Percentiles rank a stretch among this genome's conserved stretches.
Conservation (phyloP, 2,329 filamentous ascomycete genomes). For the Massarina eburnea region DNA sequence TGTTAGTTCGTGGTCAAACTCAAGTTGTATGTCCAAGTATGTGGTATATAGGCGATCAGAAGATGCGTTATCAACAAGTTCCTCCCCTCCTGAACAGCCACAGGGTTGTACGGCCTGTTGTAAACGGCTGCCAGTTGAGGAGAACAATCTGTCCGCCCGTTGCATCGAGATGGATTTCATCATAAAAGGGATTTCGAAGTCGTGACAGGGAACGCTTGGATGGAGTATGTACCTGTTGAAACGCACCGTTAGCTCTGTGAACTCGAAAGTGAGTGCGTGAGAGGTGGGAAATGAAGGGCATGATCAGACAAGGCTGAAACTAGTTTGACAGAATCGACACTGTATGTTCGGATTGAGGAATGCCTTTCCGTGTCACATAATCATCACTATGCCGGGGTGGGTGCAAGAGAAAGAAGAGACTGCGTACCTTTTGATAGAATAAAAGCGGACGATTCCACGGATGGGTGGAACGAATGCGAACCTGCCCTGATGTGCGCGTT, state of each 20-base stretch:
- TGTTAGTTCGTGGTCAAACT: slow-evolving; percentile 11
- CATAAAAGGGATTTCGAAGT: slow-evolving; percentile 44
- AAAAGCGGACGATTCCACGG: not conserved
- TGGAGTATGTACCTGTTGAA: slow-evolving; percentile 35
- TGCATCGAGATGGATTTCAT: slow-evolving; percentile 64
- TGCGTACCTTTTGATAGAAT: slow-evolving; percentile 46
- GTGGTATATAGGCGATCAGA: slow-evolving; percentile 51
- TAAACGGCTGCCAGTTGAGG: slow-evolving; percentile 53
- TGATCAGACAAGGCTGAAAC: slow-evolving; percentile 72
- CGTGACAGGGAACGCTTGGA: slow-evolving; percentile 16
- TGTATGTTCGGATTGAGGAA: slow-evolving; percentile 67
- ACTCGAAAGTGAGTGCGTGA: slow-evolving; percentile 13
- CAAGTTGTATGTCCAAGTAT: slow-evolving; percentile 4
- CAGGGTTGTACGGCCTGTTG: slow-evolving; percentile 66
- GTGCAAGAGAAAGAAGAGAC: slow-evolving; percentile 7
- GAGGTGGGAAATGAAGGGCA: slow-evolving; percentile 19
- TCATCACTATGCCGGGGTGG: slow-evolving; percentile 57
- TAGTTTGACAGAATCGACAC: slow-evolving; percentile 67
- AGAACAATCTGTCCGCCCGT: slow-evolving; percentile 68
- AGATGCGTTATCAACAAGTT: slow-evolving; percentile 72
- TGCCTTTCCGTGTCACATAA: slow-evolving; percentile 66
- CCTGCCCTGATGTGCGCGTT: slow-evolving; percentile 16
- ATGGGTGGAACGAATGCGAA: not conserved
- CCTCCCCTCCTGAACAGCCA: slow-evolving; percentile 55
- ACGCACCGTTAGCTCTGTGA: slow-evolving; percentile 27